A percentile compares a stretch with the other conserved stretches of the same genome.
Evolutionary conservation across 1,139 yeast genomes (phyloP).

Genomic region (Nakaseomyces delphensis): DNA sequence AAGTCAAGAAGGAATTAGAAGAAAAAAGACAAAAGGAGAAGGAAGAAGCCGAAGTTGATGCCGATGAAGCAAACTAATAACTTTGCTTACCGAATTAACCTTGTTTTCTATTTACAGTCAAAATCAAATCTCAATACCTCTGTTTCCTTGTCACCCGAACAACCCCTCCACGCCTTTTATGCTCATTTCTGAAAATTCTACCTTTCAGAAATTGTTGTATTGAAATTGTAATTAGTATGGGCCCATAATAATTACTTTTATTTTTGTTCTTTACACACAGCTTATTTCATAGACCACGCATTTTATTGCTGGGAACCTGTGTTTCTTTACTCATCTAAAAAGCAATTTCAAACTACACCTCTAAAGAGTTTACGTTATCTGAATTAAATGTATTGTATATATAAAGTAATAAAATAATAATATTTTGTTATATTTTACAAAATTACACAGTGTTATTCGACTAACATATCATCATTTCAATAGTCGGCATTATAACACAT

Average conservation of each 20-base stretch:
- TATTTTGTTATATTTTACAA: neutral
- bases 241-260: neutral
- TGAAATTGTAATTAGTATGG: neutral
- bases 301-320: neutral
- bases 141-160: neutral
- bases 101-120: neutral
- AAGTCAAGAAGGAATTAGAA: slow-evolving; percentile 34
- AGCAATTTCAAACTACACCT: neutral
- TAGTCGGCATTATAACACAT: no score
- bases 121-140: neutral
- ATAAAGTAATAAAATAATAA: neutral
- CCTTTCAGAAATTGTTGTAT: slow-evolving; percentile 1
- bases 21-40: slow-evolving; percentile 28
- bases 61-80: neutral
- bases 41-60: slow-evolving; percentile 13
- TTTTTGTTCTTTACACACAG: neutral
- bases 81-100: neutral
- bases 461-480: no score
- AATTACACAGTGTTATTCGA: neutral
- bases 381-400: slow-evolving; percentile 5
- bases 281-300: slow-evolving; percentile 1
- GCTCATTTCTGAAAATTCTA: neutral
- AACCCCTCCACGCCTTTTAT: neutral
- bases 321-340: neutral
- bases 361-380: slow-evolving; percentile 1